Base-by-base conservation (phyloP, 352 stramenopile species). In the Saprolegnia diclina region DNA sequence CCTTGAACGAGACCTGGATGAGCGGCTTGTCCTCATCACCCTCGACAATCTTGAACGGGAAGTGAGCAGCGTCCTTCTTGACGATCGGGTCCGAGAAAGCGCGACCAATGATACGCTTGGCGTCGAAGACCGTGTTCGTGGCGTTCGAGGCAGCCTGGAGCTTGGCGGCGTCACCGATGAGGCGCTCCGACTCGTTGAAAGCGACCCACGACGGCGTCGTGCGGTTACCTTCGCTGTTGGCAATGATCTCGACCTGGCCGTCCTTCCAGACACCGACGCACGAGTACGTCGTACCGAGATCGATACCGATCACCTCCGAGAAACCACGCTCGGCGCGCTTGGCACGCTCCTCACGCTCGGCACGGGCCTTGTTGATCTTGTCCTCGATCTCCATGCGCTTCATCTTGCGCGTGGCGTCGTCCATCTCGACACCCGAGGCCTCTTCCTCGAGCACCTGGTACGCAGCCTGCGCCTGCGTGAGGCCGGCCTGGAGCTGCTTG, bases 111-210 rank as follows among this genome's bases (percentile, higher is more conserved):
- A 99, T 76, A 44, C 94, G 87, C 78, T 99, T 98, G 18, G 96
- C 92, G 78, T 98, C 95, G 77, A 98, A 99, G 37, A 99, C 81
- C 9, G 96, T 99, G 72, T 97, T 97, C 40, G 82, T 79, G 3
- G 95, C 89, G 77, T 98, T 97, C 10, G 88, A 89, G 72, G 95
- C 83, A 16, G 87, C 89, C 71, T 96, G 94, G 84, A 91, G 67
- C 71, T 69, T 72, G n/a, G 90, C 90, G 4, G 89, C 80, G 71
- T 97, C 90, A 29, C 92, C 92, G 42, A 98, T 82, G n/a, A 97
- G 72, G 26, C 89, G 79, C 32, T 92, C 82, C 11, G 77, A 78
- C 56, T 91, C 87, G 11, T 72, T 85, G 75, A 96, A 98, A 5
- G 84, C 88, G 0, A 98, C 90, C 63, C 96, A 96, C 24, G 87